Base-by-base conservation (phyloP, 2,329 filamentous ascomycete genomes). In the Fusarium anthophilum region DNA sequence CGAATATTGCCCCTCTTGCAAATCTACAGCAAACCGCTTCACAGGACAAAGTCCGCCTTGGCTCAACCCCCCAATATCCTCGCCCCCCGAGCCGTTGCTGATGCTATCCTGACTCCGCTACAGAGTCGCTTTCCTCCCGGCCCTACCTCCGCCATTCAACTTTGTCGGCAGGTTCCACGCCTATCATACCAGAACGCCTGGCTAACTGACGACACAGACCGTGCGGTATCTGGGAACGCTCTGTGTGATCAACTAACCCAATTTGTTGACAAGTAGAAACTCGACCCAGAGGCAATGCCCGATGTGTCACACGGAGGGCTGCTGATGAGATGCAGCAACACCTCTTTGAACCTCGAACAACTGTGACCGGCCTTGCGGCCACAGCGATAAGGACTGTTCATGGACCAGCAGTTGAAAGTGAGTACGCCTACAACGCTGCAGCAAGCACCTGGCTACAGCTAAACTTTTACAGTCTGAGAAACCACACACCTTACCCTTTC, bases 31-130 rank as follows among this genome's bases (percentile, higher is more conserved):
- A 3, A 13, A 5, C 22, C 12, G 32, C 12, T 51, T 20, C 4
- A 6, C 1, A 11, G 13, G 48, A 24, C 8, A 3, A 24, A 24
- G 30, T 5, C 6, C 3, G 0, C 12, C 6, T 24, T 20, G 8
- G 8, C 14, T 51, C 17, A 12, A 15, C 8, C 22, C 17, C 20
- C 24, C 22, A 4, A 18, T 14, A 32, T 18, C 15, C 15, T n/a
- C 3, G 4, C 15, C 8, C 14, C 11, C 17, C n/a, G 22, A 32
- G 17, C 3, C n/a, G 28, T 32, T n/a, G 1, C 22, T 24, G 30
- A 20, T 14, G 12, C 30, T 11, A 24, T 24, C 12, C 30, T 0
- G 8, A 24, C 22, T 24, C 4, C 8, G 8, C 28, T 50, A 5
- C 26, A n/a, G 20, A 30, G 28, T 14, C 22, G 5, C 3, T 32